phyloP scores from a whole-genome alignment of 2,329 filamentous ascomycete genomes.

The Acephala macrosclerotiorum region DNA sequence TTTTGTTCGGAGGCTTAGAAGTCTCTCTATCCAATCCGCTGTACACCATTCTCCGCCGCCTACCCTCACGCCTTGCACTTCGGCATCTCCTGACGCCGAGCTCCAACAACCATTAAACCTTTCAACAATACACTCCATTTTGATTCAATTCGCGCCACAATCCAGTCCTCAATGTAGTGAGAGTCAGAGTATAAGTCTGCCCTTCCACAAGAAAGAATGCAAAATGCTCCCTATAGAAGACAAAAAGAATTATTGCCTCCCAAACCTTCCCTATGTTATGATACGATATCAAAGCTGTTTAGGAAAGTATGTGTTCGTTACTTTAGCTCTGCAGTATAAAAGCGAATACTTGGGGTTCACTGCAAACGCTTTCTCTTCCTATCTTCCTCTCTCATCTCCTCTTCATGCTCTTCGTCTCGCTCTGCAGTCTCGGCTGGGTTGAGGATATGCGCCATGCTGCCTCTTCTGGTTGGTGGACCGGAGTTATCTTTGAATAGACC shows the following conservation, averaged over 20 bases:
- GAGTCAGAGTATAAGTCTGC: background rate
- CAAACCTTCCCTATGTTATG: constrained; percentile 12
- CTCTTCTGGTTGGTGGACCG: constrained; percentile 69
- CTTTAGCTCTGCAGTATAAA: background rate
- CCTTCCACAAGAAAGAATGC: constrained; percentile 5
- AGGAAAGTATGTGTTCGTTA: constrained; percentile 19
- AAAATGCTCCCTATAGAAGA: constrained; percentile 20
- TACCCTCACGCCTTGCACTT: background rate
- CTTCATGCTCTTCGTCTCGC: constrained; percentile 69
- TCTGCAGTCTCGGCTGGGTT: constrained; percentile 75
- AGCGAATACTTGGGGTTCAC: constrained; percentile 38
- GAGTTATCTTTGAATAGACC: constrained; percentile 51
- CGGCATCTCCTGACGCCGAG: background rate
- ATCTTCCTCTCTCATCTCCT: constrained; percentile 64
- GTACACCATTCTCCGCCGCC: background rate
- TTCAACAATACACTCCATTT: constrained; percentile 4
- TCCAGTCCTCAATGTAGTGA: background rate
- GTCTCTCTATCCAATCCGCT: constrained; percentile 5
- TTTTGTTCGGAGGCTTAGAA: constrained; percentile 8
- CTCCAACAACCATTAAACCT: constrained; percentile 6
- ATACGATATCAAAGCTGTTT: background rate
- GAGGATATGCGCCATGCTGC: constrained; percentile 76
- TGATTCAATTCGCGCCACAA: background rate
- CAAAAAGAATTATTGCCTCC: constrained; percentile 13
- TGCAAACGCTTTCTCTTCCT: constrained; percentile 69